These are phyloP conservation scores for Auricularia auricula-judae DNA, from an alignment of 768 basidiomycete species.

Conservation along the genomic window DNA sequence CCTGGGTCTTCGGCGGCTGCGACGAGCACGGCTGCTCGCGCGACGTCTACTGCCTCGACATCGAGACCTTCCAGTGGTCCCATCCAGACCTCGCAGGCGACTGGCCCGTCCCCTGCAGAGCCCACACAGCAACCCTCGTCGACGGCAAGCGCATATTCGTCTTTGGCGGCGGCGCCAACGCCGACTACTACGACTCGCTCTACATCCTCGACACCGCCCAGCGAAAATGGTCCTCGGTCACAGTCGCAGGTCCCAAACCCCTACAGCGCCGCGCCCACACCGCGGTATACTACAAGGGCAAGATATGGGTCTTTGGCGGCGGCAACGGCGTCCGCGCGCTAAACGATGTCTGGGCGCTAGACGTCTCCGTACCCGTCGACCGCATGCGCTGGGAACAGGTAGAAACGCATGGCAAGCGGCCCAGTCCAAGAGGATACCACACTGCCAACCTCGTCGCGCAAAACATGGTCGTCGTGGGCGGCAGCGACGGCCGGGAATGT, in stretches of 20 bases:
- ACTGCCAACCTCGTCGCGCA: slow-evolving; percentile 79
- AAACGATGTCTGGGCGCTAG: slow-evolving; percentile 83
- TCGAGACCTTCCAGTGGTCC: slow-evolving; percentile 84
- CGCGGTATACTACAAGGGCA: slow-evolving; percentile 57
- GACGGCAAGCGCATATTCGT: slow-evolving; percentile 64
- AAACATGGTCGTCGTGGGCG: slow-evolving; percentile 82
- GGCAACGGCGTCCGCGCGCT: slow-evolving; percentile 86
- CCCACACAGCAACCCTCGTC: slow-evolving; percentile 78
- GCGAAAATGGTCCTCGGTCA: slow-evolving; percentile 45
- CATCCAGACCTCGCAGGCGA: slow-evolving; percentile 70
- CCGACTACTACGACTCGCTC: slow-evolving; percentile 71
- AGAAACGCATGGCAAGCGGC: slow-evolving; percentile 42
- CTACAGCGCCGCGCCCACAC: slow-evolving; percentile 81
- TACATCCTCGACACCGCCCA: slow-evolving; percentile 73
- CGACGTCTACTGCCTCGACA: slow-evolving; percentile 80
- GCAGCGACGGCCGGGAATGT: slow-evolving; percentile 81
- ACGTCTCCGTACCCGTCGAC: slow-evolving; percentile 35
- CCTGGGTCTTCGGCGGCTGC: slow-evolving; percentile 86
- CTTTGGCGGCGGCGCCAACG: slow-evolving; percentile 80
- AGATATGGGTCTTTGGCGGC: slow-evolving; percentile 86
- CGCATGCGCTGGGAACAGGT: slow-evolving; percentile 50
- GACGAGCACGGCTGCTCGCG: slow-evolving; percentile 66
- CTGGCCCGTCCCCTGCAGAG: slow-evolving; percentile 69
- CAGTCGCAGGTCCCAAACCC: slow-evolving; percentile 19
- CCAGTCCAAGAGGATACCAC: slow-evolving; percentile 74